Conservation (phyloP, 2,329 filamentous ascomycete species). For the Sporothrix schenckii region DNA sequence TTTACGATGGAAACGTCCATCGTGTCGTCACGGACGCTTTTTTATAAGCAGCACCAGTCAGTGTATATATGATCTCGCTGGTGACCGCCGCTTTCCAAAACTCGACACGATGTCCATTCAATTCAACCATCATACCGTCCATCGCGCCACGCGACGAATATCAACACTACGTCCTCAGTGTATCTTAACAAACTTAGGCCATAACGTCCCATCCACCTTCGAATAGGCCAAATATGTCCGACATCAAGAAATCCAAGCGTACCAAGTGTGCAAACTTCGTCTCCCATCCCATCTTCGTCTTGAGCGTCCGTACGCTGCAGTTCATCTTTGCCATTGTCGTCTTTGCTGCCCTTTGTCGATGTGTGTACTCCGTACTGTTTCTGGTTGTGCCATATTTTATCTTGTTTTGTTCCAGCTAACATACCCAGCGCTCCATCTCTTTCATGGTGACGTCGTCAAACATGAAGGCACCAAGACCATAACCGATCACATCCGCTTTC, state of each 20-base stretch:
- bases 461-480: neutral
- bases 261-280: neutral
- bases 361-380: neutral
- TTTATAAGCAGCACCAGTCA: too few relatives aligned
- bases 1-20: neutral
- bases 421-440: neutral
- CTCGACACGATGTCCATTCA: too few relatives aligned
- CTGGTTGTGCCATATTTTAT: too few relatives aligned
- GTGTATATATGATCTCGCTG: too few relatives aligned
- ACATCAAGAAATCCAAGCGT: neutral
- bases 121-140: too few relatives aligned
- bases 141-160: too few relatives aligned
- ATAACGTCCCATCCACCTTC: too few relatives aligned
- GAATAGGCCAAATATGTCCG: neutral
- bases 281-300: neutral
- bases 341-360: neutral
- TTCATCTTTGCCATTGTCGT: constrained; percentile 8
- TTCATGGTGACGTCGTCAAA: neutral
- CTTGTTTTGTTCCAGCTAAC: neutral
- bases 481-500: neutral
- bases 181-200: too few relatives aligned
- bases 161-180: too few relatives aligned
- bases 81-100: too few relatives aligned
- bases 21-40: too few relatives aligned
- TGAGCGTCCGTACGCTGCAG: neutral